Evolutionary conservation across 352 stramenopile species (phyloP).

Genomic region (Globisporangium recalcitrans): DNA sequence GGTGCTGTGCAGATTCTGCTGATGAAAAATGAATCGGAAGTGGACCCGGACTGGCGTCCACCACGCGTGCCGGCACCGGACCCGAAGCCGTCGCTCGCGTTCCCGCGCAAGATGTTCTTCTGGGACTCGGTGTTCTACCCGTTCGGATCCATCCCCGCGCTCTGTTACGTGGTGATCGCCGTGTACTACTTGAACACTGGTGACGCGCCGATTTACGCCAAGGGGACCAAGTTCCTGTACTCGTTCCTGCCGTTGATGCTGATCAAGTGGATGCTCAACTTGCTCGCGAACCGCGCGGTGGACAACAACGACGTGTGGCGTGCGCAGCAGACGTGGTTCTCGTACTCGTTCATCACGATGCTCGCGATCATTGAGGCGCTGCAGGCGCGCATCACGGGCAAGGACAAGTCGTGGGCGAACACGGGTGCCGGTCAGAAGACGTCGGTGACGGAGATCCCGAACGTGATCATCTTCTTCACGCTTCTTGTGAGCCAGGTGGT

Average conservation of each 20-base stretch:
- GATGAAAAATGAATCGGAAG: constrained; percentile 86
- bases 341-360: constrained; percentile 87
- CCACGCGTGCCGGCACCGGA: constrained; percentile 77
- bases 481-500: constrained; percentile 69
- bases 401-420: constrained; percentile 86
- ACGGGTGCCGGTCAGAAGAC: constrained; percentile 87
- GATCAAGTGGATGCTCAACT: constrained; percentile 72
- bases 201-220: constrained; percentile 81
- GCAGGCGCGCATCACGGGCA: constrained; percentile 72
- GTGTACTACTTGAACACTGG: constrained; percentile 86
- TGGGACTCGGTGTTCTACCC: constrained; percentile 87
- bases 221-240: constrained; percentile 77
- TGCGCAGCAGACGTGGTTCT: constrained; percentile 88
- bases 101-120: constrained; percentile 89
- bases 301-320: constrained; percentile 89
- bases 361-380: constrained; percentile 81
- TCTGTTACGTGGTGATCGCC: constrained; percentile 83
- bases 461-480: constrained; percentile 87
- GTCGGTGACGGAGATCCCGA: constrained; percentile 85
- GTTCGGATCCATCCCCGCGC: constrained; percentile 79
- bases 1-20: constrained; percentile 85
- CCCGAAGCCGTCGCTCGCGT: constrained; percentile 72
- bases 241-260: constrained; percentile 85
- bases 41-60: constrained; percentile 85
- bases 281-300: constrained; percentile 80